Evolutionary conservation across 495 filamentous ascomycete species (phyloP), one percentile per base, ranked within the genome.

Genomic region (Aspergillus nanangensis): DNA sequence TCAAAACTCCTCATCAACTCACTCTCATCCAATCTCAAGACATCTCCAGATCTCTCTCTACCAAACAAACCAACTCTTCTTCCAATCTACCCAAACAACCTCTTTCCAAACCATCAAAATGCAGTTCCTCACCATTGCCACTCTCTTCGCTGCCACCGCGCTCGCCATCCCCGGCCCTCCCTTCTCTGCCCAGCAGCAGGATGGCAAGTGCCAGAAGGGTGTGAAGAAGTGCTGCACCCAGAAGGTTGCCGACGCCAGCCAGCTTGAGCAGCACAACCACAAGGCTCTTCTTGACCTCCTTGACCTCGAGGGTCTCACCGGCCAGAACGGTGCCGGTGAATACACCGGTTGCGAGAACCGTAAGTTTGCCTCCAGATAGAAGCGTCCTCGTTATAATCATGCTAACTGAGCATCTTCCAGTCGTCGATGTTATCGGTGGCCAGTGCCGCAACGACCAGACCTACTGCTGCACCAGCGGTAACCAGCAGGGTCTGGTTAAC

Each of bases 71-170:
- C 5, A 24, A 11, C 20, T 39, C 19, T n/a, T 24, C 20, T 38
- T 19, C 35, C 14, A 38, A 19, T 38, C 10, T 10, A 40, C 23
- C 17, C 25, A 34, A 21, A 10, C 15, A 5, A 21, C 25, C 19
- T 21, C 37, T n/a, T n/a, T 1, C 44, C 36, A 47, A 40, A 41
- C 45, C 45, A 23, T 35, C 29, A 47, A 4, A 25, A 47, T 47
- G 45, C 40, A 47, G 37, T 47, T 47, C 37, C 29, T 41, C 37
- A 38, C 37, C 25, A 14, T 47, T n/a, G 38, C 45, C 11, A 29
- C 45, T 23, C 45, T 47, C 34, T 46, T 46, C 29, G 45, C 37
- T 24, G 37, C 45, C 45, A 41, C 45, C 18, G 45, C 38, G 9
- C 24, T 47, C 15, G 45, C 45, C 20, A 18, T 27, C 15, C 23